Evolutionary conservation across 257 asterid species (phyloP), one percentile per base, ranked within the genome.

Genomic region (Petrea volubilis): DNA sequence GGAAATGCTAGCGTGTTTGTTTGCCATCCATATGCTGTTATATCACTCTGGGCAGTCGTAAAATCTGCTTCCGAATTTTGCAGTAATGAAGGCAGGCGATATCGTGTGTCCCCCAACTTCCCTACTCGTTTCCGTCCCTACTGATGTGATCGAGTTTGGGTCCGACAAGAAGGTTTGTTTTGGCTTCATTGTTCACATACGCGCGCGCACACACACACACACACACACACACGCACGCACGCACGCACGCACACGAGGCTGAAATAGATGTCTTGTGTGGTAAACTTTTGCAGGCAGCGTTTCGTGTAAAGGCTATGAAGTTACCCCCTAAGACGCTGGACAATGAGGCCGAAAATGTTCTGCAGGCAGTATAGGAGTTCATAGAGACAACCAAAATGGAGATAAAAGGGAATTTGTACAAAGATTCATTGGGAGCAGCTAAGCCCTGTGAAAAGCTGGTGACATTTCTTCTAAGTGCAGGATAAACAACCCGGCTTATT

Each of bases 101-200:
- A 70, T 41, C 86, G 88, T 28, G 78, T 72, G 25, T 77, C 96
- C n/a, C 90, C 97, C 17, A 87, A 89, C 76, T 66, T 82, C 17
- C 96, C 96, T 9, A 77, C 90, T 44, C 96, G 96, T 43, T 79
- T 93, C 70, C 96, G 72, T 59, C 90, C n/a, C 97, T 3, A 86
- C 96, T 0, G 91, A 93, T 73, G 72, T 85, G 46, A 77, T 93
- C 15, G 92, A 88, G 73, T 90, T 93, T 44, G 98, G 98, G 38
- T 84, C 96, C 3, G 87, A 86, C 78, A 87, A 85, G 67, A 85
- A 87, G 86, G 95, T 83, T 25, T 27, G 60, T 5, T 8, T 56
- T 46, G 10, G 5, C 43, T 38, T 38, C 43, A 38, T 38, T 38
- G 55, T 70, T 60, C 21, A 53, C n/a, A n/a, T n/a, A n/a, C n/a